Base-by-base conservation (phyloP, 2,329 filamentous ascomycete genomes). In the Tympanopsis confertula region DNA sequence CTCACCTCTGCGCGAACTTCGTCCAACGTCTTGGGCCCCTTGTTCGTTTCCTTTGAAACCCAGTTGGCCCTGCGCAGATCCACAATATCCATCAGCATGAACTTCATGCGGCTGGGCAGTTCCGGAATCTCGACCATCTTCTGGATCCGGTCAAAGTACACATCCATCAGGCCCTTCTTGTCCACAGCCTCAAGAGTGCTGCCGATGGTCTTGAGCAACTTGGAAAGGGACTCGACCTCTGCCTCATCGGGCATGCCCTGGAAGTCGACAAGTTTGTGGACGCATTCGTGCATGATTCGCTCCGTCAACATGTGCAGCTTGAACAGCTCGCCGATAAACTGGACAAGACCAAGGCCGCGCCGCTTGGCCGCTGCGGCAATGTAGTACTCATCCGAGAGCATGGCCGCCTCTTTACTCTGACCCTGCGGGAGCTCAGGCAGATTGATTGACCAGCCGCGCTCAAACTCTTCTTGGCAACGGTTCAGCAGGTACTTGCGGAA, bases 401-500 rank as follows among this genome's bases (percentile, higher is more conserved):
- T 79, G 35, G 67, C 81, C 37, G 79, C 81, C 55, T 94, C 89
- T 42, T 73, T 71, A 2, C 69, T 73, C 54, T 68, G 66, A 19
- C 65, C 57, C 94, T 86, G 42, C 65, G 58, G 32, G 82, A 79
- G 57, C 82, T 79, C 72, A 17, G 87, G 86, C 35, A 94, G 68
- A 55, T 94, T 86, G 52, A 83, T 67, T 62, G 94, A 86, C 91
- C 91, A 98, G 47, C 91, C 91, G 51, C 87, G 86, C 69, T 98
- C 89, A 56, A 96, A 98, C 59, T 98, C 91, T 57, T 96, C 88
- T 62, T 98, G 91, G 61, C 91, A 98, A 51, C 91, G 78, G 70
- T 96, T 98, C 56, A 98, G 82, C 22, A 98, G 74, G 59, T 98
- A 98, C 66, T 98, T 98, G 52, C 91, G 78, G 86, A 98, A 98